Evolutionary conservation across 306 rosid species (phyloP).

Genomic region (Vigna reflexopilosa): DNA sequence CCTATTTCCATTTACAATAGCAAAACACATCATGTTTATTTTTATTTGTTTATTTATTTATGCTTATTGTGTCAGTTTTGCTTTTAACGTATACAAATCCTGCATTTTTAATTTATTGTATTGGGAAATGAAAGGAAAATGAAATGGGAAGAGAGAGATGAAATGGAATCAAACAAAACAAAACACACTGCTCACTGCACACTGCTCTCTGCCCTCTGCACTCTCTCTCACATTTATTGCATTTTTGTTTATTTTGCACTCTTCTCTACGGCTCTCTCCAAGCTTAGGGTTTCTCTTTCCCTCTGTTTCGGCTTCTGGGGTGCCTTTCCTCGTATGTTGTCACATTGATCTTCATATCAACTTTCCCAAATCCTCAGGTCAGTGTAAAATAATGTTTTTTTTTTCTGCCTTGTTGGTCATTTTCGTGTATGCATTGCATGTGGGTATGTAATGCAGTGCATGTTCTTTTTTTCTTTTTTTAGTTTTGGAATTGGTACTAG

Average conservation of each 20-base stretch:
- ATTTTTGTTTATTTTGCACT: slow-evolving; percentile 21
- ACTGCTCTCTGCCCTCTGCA: not conserved
- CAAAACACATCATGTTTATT: not conserved
- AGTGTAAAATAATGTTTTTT: not conserved
- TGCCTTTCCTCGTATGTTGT: not conserved
- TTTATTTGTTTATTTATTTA: not conserved
- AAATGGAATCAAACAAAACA: slow-evolving; percentile 7
- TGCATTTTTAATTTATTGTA: slow-evolving; percentile 15
- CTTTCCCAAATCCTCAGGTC: slow-evolving; percentile 15
- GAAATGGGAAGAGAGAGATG: not conserved
- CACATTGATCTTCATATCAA: slow-evolving; percentile 27
- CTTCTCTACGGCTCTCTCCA: not conserved
- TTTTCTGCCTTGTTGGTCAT: slow-evolving; percentile 15
- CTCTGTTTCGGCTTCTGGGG: slow-evolving; percentile 5
- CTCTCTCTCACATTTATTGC: slow-evolving; percentile 48
- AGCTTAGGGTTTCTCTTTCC: slow-evolving; percentile 46
- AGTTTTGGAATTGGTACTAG: not conserved
- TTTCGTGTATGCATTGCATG: slow-evolving; percentile 28
- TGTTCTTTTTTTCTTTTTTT: slow-evolving; percentile 14
- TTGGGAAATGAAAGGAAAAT: slow-evolving; percentile 42
- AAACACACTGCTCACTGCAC: slow-evolving; percentile 14
- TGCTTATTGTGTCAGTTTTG: not conserved
- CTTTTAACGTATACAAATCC: not conserved
- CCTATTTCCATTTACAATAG: slow-evolving; percentile 25
- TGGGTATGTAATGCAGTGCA: slow-evolving; percentile 28